Evolutionary conservation across 2,329 filamentous ascomycete species (phyloP), one percentile per base, ranked within the genome.

Genomic region (Epicoccum nigrum): DNA sequence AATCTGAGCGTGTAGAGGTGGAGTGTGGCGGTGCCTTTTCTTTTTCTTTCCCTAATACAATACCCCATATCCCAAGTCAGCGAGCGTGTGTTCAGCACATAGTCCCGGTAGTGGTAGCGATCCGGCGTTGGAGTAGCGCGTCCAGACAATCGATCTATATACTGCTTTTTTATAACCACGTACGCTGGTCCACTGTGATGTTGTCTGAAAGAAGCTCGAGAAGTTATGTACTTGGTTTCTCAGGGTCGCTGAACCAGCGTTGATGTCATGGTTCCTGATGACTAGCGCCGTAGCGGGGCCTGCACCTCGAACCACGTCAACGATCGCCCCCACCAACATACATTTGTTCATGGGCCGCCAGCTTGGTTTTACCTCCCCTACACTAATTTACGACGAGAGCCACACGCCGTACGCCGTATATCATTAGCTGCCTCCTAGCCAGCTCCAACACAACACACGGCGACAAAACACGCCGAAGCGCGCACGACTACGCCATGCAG

Each of bases 21-120:
- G 23, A 25, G 28, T 13, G 28, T 30, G 7, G 28, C 38, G 28
- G 34, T 30, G 38, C 13, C 41, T 40, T 47, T 13, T 13, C 30
- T 45, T 45, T 60, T 58, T 44, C 51, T 28, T 65, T 60, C 58
- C 55, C 60, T 67, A 64, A 69, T 68, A 60, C 63, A 68, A 71
- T 71, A 71, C 68, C 68, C 67, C 63, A 57, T n/a, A 51, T 64
- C 19, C 37, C 43, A 47, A 37, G 52, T 55, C 35, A 51, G 53
- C 45, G 54, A 60, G 61, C 56, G 23, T 7, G 50, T 49, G 34
- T 47, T 30, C 31, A 42, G 54, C 39, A 49, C 40, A 28, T 33
- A 32, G 23, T 33, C 30, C 11, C 28, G 7, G 32, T 21, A 7
- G 32, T 21, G 27, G 43, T 7, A 43, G 32, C 6, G 15, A 9